Base-by-base conservation (phyloP, 1,139 yeast genomes). In the Pichia sp. region DNA sequence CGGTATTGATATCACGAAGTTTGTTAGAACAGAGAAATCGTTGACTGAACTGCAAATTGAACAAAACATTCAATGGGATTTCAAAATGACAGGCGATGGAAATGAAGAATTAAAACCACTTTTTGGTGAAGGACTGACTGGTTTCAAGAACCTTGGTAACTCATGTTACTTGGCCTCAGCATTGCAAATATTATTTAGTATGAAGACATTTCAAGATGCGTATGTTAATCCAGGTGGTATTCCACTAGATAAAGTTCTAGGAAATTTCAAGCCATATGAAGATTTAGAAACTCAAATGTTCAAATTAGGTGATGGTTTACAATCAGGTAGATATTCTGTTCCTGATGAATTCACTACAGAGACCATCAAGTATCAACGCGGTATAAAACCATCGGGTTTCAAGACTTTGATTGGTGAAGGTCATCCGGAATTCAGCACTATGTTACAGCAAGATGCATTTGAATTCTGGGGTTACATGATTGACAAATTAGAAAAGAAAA, bases 61-160 rank as follows among this genome's bases (percentile, higher is more conserved):
- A 62, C 97, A 91, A 62, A 93, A 93, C 64, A 63, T 89, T 67
- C 85, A 84, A 58, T 94, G 97, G 97, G 96, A 91, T 53, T 93
- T 94, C 65, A 79, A 81, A 51, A 78, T 91, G 77, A 83, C 83
- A 30, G 83, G 83, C 38, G 81, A 81, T 3, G 72, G 80, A 52
- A 97, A 97, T 20, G 79, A 77, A 39, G 76, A 76, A 42, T 68
- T 87, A 40, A 62, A 67, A 18, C 89, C 91, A 0, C 69, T 89
- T 1, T 83, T 73, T 67, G 95, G 93, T 2, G 64, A 77, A 35
- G 84, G 81, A 7, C 68, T 85, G 48, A 83, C 95, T 1, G 99
- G 99, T 0, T 68, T 94, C 61, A 80, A 83, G 55, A 93, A 93
- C 63, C 68, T 93, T 54, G 99, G 99, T 3, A 93, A 93, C 60